Conservation (phyloP, 108 stramenopile genomes). For the Skeletonema menzelii region DNA sequence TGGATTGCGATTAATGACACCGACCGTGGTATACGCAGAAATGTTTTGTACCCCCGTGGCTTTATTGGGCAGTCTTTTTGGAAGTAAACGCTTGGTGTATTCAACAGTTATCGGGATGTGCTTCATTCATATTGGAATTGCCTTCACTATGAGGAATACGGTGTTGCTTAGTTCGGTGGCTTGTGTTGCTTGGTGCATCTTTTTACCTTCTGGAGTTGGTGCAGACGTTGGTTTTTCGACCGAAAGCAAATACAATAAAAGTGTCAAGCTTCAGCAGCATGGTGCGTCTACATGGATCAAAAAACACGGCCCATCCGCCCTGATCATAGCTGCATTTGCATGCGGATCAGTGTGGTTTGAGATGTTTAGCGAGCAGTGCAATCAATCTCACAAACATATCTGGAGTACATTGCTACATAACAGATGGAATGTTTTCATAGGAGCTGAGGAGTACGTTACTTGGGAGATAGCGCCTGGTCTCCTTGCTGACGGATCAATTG, state of each 20-base stretch:
- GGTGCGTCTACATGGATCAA: neutral
- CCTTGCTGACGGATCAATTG: constrained; percentile 75
- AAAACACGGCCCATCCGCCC: constrained; percentile 18
- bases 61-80: constrained; percentile 58
- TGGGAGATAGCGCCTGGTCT: constrained; percentile 89
- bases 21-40: constrained; percentile 78
- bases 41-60: constrained; percentile 62
- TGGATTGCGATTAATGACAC: constrained; percentile 76
- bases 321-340: constrained; percentile 50
- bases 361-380: constrained; percentile 58
- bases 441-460: constrained; percentile 86
- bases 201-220: constrained; percentile 54
- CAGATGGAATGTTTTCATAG: constrained; percentile 89
- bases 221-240: constrained; percentile 15
- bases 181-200: constrained; percentile 69
- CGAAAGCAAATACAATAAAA: neutral
- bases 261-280: neutral
- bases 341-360: constrained; percentile 80
- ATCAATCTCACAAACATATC: constrained; percentile 64
- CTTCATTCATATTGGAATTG: constrained; percentile 79
- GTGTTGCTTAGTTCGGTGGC: constrained; percentile 77
- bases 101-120: constrained; percentile 53
- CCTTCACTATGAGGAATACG: constrained; percentile 73
- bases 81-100: constrained; percentile 43
- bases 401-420: constrained; percentile 82